These are phyloP conservation scores for Amyloporia xantha DNA, from an alignment of 768 basidiomycete genomes.

Conservation along the genomic window DNA sequence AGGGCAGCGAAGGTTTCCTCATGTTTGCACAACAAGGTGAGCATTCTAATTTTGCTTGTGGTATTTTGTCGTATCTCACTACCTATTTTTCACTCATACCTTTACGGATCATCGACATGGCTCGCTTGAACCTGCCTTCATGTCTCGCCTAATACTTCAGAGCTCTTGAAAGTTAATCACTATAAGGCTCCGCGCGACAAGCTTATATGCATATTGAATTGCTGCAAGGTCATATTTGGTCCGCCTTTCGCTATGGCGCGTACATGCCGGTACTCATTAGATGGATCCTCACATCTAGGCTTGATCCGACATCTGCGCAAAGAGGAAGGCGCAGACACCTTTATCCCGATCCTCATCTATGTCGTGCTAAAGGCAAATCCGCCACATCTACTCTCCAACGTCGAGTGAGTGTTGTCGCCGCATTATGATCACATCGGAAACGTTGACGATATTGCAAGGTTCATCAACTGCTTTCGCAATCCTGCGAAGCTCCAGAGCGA, in stretches of 20 bases:
- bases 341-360: slow-evolving; percentile 90
- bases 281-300: slow-evolving; percentile 39
- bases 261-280: slow-evolving; percentile 1
- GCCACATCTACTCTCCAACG: slow-evolving; percentile 85
- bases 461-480: slow-evolving; percentile 92
- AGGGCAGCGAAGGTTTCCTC: slow-evolving; percentile 73
- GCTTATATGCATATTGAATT: slow-evolving; percentile 93
- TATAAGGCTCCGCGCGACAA: slow-evolving; percentile 99
- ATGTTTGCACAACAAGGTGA: slow-evolving; percentile 85
- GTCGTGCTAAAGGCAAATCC: slow-evolving; percentile 95
- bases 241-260: slow-evolving; percentile 21
- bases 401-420: slow-evolving; percentile 59
- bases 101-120: no score
- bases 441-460: slow-evolving; percentile 48
- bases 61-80: not conserved
- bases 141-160: slow-evolving; percentile 32
- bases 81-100: not conserved
- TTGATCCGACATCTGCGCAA: slow-evolving; percentile 80
- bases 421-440: no score
- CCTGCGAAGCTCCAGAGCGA: slow-evolving; percentile 88
- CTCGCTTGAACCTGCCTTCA: no score
- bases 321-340: slow-evolving; percentile 89
- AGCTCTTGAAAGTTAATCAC: slow-evolving; percentile 93
- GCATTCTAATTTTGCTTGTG: slow-evolving; percentile 3
- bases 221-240: slow-evolving; percentile 99